Conservation (phyloP, 2,329 filamentous ascomycete genomes). For the Fusarium falciforme region DNA sequence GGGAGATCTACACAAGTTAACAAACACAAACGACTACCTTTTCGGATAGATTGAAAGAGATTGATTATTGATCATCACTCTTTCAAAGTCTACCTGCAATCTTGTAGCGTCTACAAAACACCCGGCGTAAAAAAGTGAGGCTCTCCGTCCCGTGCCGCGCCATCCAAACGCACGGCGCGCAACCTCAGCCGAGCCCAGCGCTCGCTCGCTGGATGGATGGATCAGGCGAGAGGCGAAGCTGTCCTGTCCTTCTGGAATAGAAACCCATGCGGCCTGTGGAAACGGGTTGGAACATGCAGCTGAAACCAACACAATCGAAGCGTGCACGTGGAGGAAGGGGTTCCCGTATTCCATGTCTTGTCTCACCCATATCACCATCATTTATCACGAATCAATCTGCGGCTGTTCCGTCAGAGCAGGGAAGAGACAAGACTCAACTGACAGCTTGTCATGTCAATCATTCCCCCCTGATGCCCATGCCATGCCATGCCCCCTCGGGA, state of each 20-base stretch:
- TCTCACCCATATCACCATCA: background rate
- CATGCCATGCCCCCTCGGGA: background rate
- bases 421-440: constrained; percentile 6
- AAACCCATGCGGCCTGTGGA: constrained; percentile 6
- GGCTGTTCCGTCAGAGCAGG: background rate
- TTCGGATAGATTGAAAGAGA: constrained; percentile 4
- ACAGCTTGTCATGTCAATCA: constrained; percentile 12
- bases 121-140: constrained; percentile 10
- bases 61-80: background rate
- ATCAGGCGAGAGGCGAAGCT: background rate
- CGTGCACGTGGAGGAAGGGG: constrained; percentile 21
- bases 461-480: background rate
- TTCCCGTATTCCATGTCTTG: constrained; percentile 10
- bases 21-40: background rate
- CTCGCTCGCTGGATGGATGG: background rate
- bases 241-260: background rate
- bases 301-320: constrained; percentile 24
- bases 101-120: background rate
- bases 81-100: background rate
- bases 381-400: constrained; percentile 9
- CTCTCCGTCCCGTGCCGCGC: constrained; percentile 25
- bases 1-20: constrained; percentile 16
- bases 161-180: constrained; percentile 21
- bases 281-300: constrained; percentile 17
- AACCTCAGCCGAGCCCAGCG: background rate